Evolutionary conservation across 2,329 filamentous ascomycete species (phyloP).

Genomic region (Aaosphaeria pasadenensis): DNA sequence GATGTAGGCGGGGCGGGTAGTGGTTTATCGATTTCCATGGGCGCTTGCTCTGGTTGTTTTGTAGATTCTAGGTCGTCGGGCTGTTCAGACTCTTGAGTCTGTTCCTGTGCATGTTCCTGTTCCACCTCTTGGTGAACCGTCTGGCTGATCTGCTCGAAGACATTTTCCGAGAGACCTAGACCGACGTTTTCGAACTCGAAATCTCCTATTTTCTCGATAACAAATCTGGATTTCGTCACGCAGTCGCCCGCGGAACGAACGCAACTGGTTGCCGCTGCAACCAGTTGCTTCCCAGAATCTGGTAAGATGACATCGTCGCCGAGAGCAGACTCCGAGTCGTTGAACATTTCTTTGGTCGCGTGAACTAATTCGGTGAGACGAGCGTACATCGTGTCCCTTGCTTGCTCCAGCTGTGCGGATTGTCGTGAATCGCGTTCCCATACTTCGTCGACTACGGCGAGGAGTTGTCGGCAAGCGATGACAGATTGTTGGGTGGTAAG

Average conservation of each 20-base stretch:
- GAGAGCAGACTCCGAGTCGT: constrained; percentile 63
- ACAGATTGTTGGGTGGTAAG: constrained; percentile 81
- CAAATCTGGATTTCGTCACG: constrained; percentile 77
- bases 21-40: constrained; percentile 33
- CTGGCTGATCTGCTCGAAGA: constrained; percentile 30
- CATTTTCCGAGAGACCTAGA: constrained; percentile 42
- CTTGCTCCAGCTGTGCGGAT: constrained; percentile 63
- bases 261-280: constrained; percentile 78
- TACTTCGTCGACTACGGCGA: constrained; percentile 78
- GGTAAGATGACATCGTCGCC: constrained; percentile 76
- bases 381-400: constrained; percentile 74
- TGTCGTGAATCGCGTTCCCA: constrained; percentile 72
- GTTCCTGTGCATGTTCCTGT: not conserved
- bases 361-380: constrained; percentile 77
- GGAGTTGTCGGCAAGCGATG: constrained; percentile 72
- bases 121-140: constrained; percentile 8
- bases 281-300: constrained; percentile 71
- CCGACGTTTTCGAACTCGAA: constrained; percentile 69
- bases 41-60: constrained; percentile 8
- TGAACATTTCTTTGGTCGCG: constrained; percentile 76
- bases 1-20: constrained; percentile 35
- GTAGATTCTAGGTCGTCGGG: constrained; percentile 4
- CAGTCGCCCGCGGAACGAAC: constrained; percentile 90
- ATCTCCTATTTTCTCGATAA: constrained; percentile 86
- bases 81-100: constrained; percentile 1